Base-by-base conservation (phyloP, 768 basidiomycete species). In the Lactarius akahatsu region DNA sequence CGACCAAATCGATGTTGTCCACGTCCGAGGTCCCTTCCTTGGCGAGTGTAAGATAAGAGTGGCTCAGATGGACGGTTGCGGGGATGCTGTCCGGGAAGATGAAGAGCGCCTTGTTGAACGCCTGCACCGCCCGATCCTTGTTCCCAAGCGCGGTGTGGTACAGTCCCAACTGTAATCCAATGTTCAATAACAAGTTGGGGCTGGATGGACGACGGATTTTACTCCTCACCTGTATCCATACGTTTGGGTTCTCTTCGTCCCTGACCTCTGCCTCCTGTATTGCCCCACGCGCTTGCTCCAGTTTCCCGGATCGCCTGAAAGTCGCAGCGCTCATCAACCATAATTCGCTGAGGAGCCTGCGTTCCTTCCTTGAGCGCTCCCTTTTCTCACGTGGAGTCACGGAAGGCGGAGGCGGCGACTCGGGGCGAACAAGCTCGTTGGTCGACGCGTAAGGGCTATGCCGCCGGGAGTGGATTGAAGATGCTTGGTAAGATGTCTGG, bases 291-390 rank as follows among this genome's bases (percentile, higher is more conserved):
- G 92, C 88, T 72, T 98, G 93, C 65, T 97, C 96, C 62, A 92
- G 83, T 78, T 94, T 94, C 13, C 92, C 92, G 62, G 91, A 78
- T 66, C 97, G 80, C 56, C 97, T 82, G 79, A 98, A 98, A 0
- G 93, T 97, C 18, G 97, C 94, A 0, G 96, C 93, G 8, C 90
- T 91, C 84, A 94, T 92, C 6, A 97, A 77, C 97, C 97, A 99
- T 8, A 98, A 78, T 71, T 94, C 87, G 65, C 89, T 91, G 65
- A 97, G 78, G 34, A 97, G 77, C 30, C 86, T 79, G 47, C 85
- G 85, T 69, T 87, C 88, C 28, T 82, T 80, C 23, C 80, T 80
- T 3, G 81, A 77, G 7, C 79, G 77, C 56, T 66, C 68, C 45
- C 79, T 81, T 60, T 74, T 67, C 41, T 71, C 66, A 1, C 70